Base-by-base conservation (phyloP, 1,284 basidiomycete genomes). In the Boletellus deceptivus region DNA sequence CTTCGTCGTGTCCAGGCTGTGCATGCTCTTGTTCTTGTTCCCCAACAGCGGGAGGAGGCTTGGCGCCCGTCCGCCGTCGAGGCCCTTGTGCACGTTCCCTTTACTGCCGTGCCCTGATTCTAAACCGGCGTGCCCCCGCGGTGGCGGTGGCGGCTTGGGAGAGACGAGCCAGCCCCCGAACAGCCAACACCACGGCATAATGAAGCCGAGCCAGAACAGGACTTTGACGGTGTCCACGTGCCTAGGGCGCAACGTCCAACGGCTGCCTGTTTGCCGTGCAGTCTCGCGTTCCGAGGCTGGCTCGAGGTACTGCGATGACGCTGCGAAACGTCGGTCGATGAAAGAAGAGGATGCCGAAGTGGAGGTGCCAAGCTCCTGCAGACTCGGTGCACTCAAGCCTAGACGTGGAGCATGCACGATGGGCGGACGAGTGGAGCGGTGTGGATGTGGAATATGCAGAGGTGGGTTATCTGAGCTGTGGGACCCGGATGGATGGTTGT, bases 121-220 rank as follows among this genome's bases (percentile, higher is more conserved):
- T 2, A 47, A 7, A 10, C 25, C 29, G 29, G 10, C 18, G 11
- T 59, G 18, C 13, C n/a, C 42, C 1, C 39, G 54, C 24, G 49
- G 13, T 5, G 29, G 29, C 10, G 10, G 22, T 13, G 48, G 18
- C 13, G 48, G 17, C 13, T 54, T 52, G 25, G 48, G 9, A 0
- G 59, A 33, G 53, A 84, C 73, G 57, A 84, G 76, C 86, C 86
- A 88, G 3, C 85, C 85, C 0, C 85, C 85, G 14, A 88, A 73
- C 34, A 88, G 74, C 85, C 85, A 88, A 59, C 62, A 88, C 75
- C 67, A 86, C 47, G 64, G 86, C 68, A 68, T 78, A 37, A 86
- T 50, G 57, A 88, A 88, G 1, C 85, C 86, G 0, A 82, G 54
- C 82, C 83, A 88, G 68, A 88, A 88, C 11, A 86, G 69, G 60